phyloP scores from a whole-genome alignment of 1,284 basidiomycete species.

The Clitocybe nebularis region DNA sequence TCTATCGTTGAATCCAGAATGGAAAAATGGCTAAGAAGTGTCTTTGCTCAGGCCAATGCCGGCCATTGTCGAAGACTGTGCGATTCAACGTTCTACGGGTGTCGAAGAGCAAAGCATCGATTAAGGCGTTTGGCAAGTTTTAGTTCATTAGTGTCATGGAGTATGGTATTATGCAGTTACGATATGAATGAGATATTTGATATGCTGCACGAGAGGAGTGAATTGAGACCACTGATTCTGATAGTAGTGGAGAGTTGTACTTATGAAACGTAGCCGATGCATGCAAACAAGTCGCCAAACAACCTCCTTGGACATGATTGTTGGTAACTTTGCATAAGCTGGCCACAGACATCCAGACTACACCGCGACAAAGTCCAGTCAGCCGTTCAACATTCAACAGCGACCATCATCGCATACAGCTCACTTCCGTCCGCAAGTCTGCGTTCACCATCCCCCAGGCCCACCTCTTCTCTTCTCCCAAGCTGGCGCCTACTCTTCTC shows the following conservation, averaged over 20 bases:
- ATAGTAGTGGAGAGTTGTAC: too few relatives aligned
- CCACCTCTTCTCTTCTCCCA: slow-evolving; percentile 30
- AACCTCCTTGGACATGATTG: slow-evolving; percentile 10
- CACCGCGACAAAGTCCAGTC: background rate
- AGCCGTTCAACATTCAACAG: slow-evolving; percentile 1
- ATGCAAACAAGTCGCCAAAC: slow-evolving; percentile 22
- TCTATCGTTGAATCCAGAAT: slow-evolving; percentile 18
- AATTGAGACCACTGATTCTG: too few relatives aligned
- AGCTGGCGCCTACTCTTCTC: slow-evolving; percentile 77
- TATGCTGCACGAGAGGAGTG: too few relatives aligned
- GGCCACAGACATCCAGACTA: background rate
- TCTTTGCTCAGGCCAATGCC: slow-evolving; percentile 78
- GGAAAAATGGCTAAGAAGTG: background rate
- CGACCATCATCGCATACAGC: background rate
- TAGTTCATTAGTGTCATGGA: slow-evolving; percentile 45
- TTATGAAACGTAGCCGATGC: slow-evolving; percentile 7
- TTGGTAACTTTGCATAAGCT: slow-evolving; percentile 5
- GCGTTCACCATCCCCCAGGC: slow-evolving; percentile 10
- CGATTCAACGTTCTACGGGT: slow-evolving; percentile 97
- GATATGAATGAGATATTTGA: slow-evolving; percentile 1
- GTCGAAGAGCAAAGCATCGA: slow-evolving; percentile 81
- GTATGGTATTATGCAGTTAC: slow-evolving; percentile 3
- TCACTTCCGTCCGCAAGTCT: background rate
- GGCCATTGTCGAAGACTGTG: slow-evolving; percentile 98
- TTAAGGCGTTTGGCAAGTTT: slow-evolving; percentile 95